Percentiles rank a stretch among this genome's conserved stretches.
These are phyloP conservation scores for Starmera quercuum DNA, from an alignment of 805 yeast species.

Conservation along the genomic window DNA sequence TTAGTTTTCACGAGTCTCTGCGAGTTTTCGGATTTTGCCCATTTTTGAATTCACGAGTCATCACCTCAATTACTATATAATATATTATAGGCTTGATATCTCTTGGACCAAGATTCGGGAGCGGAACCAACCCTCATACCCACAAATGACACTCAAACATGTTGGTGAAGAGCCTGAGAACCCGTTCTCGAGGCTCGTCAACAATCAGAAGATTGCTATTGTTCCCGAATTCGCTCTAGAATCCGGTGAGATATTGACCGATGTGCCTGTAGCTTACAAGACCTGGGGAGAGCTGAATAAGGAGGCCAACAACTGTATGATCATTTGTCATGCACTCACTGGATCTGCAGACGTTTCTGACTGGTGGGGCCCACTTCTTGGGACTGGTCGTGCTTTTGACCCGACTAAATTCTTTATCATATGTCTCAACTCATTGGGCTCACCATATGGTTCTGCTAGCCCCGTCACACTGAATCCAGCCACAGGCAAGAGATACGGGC, in stretches of 20 bases:
- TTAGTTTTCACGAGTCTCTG: too few relatives aligned
- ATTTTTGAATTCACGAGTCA: too few relatives aligned
- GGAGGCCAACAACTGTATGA: conserved; percentile 64
- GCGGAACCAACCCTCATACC: neutral
- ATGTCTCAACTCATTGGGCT: conserved; percentile 88
- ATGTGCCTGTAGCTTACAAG: conserved; percentile 91
- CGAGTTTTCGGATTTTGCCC: too few relatives aligned
- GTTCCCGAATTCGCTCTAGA: conserved; percentile 72
- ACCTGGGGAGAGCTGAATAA: conserved; percentile 88
- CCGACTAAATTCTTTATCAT: conserved; percentile 80
- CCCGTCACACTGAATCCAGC: conserved; percentile 79
- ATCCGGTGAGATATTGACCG: conserved; percentile 62
- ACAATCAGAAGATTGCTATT: conserved; percentile 70
- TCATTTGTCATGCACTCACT: conserved; percentile 93
- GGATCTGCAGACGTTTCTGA: conserved; percentile 94
- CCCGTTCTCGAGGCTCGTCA: conserved; percentile 62
- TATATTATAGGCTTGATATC: neutral
- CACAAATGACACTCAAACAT: neutral
- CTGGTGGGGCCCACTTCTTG: conserved; percentile 98
- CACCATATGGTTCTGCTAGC: conserved; percentile 94
- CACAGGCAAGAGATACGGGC: conserved; percentile 77
- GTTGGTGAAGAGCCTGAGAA: conserved; percentile 41
- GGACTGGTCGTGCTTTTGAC: conserved; percentile 82
- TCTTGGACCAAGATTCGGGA: neutral
- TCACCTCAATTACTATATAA: too few relatives aligned